Conservation (phyloP, 148 eudicot species). For the Vaccinium corymbosum region DNA sequence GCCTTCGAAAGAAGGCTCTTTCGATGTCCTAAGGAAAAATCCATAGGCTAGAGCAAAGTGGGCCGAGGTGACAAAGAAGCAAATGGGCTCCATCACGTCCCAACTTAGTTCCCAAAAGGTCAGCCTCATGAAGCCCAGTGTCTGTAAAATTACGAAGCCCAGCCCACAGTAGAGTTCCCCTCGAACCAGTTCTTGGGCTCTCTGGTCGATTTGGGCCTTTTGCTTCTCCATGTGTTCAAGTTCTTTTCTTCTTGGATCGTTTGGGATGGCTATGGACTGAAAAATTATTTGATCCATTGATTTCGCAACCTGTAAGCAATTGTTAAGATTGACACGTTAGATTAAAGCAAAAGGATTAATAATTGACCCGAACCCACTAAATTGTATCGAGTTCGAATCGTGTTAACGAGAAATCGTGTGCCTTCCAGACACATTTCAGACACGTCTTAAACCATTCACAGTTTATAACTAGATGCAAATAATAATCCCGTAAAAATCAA, state of each 20-base stretch:
- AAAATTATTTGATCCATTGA: conserved; percentile 47
- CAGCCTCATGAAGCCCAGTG: conserved; percentile 72
- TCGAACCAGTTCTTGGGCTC: conserved; percentile 40
- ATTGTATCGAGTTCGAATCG: too few relatives aligned
- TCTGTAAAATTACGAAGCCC: conserved; percentile 50
- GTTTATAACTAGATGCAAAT: too few relatives aligned
- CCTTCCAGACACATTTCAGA: too few relatives aligned
- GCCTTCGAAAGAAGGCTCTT: conserved; percentile 62
- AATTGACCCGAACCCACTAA: background rate
- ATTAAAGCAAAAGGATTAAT: background rate
- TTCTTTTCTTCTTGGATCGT: conserved; percentile 54
- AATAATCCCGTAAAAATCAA: too few relatives aligned
- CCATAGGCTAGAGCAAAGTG: conserved; percentile 54
- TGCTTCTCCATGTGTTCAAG: conserved; percentile 44
- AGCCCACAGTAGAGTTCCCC: conserved; percentile 59
- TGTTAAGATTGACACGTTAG: background rate
- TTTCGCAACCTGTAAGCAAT: conserved; percentile 44
- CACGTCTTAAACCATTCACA: too few relatives aligned
- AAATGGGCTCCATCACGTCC: conserved; percentile 90
- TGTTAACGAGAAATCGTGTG: too few relatives aligned
- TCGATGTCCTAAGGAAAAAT: conserved; percentile 59
- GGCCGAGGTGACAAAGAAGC: conserved; percentile 62
- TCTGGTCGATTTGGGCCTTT: conserved; percentile 45
- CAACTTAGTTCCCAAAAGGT: conserved; percentile 74
- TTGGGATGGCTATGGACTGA: conserved; percentile 38